Percentiles rank a stretch among this genome's conserved stretches.
phyloP scores from a whole-genome alignment of 306 rosid genomes.

The Begonia peltatifolia region DNA sequence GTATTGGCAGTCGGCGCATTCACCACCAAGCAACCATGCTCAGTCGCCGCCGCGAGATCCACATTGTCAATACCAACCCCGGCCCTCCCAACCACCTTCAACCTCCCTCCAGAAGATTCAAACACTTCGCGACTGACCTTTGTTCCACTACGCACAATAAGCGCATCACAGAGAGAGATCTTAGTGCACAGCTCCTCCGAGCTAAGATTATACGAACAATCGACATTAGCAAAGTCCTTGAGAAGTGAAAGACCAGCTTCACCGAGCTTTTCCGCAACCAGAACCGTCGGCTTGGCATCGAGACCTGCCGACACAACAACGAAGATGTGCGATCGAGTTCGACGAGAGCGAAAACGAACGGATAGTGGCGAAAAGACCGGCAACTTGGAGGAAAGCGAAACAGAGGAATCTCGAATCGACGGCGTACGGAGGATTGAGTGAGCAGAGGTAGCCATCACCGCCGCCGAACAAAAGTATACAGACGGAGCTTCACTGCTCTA shows the following conservation, averaged over 20 bases:
- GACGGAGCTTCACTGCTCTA: too few relatives aligned
- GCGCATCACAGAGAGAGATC: slow-evolving; percentile 97
- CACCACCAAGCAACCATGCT: slow-evolving; percentile 86
- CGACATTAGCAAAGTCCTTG: slow-evolving; percentile 77
- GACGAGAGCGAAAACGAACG: slow-evolving; percentile 16
- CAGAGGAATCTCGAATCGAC: slow-evolving; percentile 12
- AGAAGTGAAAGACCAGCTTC: slow-evolving; percentile 60
- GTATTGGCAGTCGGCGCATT: slow-evolving; percentile 98
- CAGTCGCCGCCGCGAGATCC: slow-evolving; percentile 99
- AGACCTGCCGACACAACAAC: slow-evolving; percentile 40
- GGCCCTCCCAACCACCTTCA: slow-evolving; percentile 93
- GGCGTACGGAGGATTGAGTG: slow-evolving; percentile 32
- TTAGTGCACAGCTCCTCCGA: slow-evolving; percentile 90
- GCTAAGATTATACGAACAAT: slow-evolving; percentile 68
- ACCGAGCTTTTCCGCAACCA: slow-evolving; percentile 92
- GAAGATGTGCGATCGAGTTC: slow-evolving; percentile 11
- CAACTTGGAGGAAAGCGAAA: slow-evolving; percentile 52
- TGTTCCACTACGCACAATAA: slow-evolving; percentile 90
- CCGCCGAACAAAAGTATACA: too few relatives aligned
- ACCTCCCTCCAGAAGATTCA: slow-evolving; percentile 79
- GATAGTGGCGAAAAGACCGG: slow-evolving; percentile 43
- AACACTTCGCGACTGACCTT: slow-evolving; percentile 88
- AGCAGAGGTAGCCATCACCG: slow-evolving; percentile 37
- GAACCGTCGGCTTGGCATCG: slow-evolving; percentile 79
- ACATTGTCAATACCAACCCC: slow-evolving; percentile 98